Evolutionary conservation across 306 rosid species (phyloP).

Genomic region (Arachis stenosperma): DNA sequence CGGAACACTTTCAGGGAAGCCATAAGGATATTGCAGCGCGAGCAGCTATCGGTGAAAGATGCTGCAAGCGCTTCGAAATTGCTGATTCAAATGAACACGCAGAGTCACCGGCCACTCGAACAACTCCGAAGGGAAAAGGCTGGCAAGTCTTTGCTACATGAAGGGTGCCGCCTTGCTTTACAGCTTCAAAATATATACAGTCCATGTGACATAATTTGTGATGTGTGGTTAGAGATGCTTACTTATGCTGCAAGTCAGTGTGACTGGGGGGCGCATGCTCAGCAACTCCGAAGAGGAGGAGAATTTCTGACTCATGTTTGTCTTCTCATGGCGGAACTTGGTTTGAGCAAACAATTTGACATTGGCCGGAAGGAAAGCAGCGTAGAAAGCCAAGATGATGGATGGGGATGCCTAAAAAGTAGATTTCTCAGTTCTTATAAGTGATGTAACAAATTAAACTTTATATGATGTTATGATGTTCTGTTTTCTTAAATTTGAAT

Average conservation of each 20-base stretch:
- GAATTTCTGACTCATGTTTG: background rate
- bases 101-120: background rate
- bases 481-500: background rate
- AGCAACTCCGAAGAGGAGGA: background rate
- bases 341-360: background rate
- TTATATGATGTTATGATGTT: background rate
- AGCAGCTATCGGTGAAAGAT: no score
- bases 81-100: background rate
- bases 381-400: background rate
- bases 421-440: background rate
- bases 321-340: background rate
- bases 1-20: background rate
- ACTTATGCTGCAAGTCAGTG: conserved; percentile 6
- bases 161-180: background rate
- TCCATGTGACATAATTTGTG: background rate
- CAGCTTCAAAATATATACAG: background rate
- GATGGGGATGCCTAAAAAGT: background rate
- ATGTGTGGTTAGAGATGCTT: background rate
- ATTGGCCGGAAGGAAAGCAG: background rate
- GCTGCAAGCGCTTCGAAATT: background rate
- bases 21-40: background rate
- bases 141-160: background rate
- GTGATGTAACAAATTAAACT: background rate
- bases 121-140: background rate
- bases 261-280: background rate